Evolutionary conservation across 2,329 filamentous ascomycete genomes (phyloP).

Genomic region (Colletotrichum sp.): DNA sequence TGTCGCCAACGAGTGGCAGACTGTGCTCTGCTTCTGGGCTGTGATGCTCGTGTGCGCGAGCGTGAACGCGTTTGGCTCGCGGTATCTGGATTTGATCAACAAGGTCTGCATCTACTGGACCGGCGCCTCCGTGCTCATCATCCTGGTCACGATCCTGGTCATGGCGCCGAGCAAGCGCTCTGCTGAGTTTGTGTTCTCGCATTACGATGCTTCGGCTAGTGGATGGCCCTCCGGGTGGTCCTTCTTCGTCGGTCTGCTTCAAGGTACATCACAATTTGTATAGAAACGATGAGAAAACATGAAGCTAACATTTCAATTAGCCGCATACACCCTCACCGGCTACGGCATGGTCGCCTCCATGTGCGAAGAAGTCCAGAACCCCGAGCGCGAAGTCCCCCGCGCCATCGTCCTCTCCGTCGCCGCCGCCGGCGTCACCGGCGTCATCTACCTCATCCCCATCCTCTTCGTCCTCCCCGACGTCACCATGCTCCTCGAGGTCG

Average conservation of each 20-base stretch:
- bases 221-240: slow-evolving; percentile 75
- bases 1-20: slow-evolving; percentile 71
- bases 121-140: slow-evolving; percentile 60
- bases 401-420: slow-evolving; percentile 74
- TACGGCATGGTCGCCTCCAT: slow-evolving; percentile 76
- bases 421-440: slow-evolving; percentile 68
- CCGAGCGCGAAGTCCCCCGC: slow-evolving; percentile 71
- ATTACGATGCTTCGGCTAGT: slow-evolving; percentile 69
- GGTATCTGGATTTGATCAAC: slow-evolving; percentile 69
- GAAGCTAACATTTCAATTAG: slow-evolving; percentile 28
- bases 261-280: slow-evolving; percentile 31
- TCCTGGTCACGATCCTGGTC: slow-evolving; percentile 55
- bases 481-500: slow-evolving; percentile 64
- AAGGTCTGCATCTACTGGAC: slow-evolving; percentile 79
- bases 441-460: slow-evolving; percentile 74
- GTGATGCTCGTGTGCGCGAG: slow-evolving; percentile 69
- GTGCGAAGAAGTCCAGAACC: slow-evolving; percentile 75
- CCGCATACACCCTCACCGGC: slow-evolving; percentile 65
- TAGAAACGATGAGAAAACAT: background rate
- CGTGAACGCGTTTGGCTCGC: slow-evolving; percentile 69
- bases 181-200: slow-evolving; percentile 69
- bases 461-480: slow-evolving; percentile 78
- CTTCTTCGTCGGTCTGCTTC: slow-evolving; percentile 74
- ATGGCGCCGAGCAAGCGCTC: slow-evolving; percentile 64
- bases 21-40: slow-evolving; percentile 74